Evolutionary conservation across 2,329 filamentous ascomycete genomes (phyloP), one percentile per base, ranked within the genome.

Genomic region (Neoascochyta sp.): DNA sequence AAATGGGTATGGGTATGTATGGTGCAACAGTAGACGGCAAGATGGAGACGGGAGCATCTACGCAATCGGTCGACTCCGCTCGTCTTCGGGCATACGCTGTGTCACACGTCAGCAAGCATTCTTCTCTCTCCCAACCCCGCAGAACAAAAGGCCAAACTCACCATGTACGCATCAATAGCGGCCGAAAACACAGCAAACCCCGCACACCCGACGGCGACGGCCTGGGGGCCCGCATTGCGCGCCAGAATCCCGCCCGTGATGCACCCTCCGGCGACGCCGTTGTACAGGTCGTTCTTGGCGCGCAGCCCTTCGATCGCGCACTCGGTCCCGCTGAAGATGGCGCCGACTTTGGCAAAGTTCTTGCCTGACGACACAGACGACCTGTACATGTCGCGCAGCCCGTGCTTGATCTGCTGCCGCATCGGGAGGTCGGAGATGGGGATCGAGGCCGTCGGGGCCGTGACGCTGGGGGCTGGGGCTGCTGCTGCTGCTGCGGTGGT

Each of bases 161-260:
- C 46, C 86, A 95, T 86, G 61, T 87, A 95, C 19, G 79, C 80
- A 72, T 96, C 90, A 60, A 96, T 95, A 1, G 89, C 90, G 9
- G 85, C 80, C 61, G 80, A 86, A 53, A 96, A 96, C 1, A 86
- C 89, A 34, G 92, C 92, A 64, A 98, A 98, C 1, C 90, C 92
- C 9, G 80, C 84, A 63, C 90, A 96, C 1, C 92, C 92, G 4
- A 93, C 74, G 2, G 80, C 82, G 27, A 86, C 84, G 17, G 90
- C 92, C 67, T 92, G 86, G 6, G 92, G 92, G 0, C 92, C 92
- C 1, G 86, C 90, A 50, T 83, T 86, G 41, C 84, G 80, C 26
- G 87, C 90, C 43, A 98, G 66, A 32, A 92, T 84, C 11, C 86
- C 92, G 10, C 92, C 92, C 7, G 92, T 95, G 32, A 95, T 70